A percentile compares a stretch with the other conserved stretches of the same genome.
phyloP scores from a whole-genome alignment of 306 rosid genomes.

The Acacia confusa region DNA sequence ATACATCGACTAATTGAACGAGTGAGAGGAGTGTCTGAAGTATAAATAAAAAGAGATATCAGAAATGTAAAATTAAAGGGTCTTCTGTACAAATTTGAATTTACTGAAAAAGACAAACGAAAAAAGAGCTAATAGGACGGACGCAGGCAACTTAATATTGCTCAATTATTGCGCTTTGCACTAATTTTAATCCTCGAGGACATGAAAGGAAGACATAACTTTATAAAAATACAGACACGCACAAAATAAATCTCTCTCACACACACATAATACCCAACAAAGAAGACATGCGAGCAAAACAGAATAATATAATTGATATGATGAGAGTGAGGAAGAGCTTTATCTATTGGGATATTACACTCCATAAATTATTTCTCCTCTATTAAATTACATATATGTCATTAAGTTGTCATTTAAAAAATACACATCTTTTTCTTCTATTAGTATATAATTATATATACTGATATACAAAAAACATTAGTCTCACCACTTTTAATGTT shows the following conservation, averaged over 20 bases:
- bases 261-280: not conserved
- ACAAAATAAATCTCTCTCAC: not conserved
- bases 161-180: conserved; percentile 26
- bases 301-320: not conserved
- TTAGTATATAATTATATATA: not conserved
- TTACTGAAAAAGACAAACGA: conserved; percentile 16
- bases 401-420: not conserved
- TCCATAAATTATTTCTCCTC: not conserved
- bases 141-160: conserved; percentile 8
- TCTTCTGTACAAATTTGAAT: not conserved
- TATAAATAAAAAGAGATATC: not conserved
- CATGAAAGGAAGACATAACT: too few relatives aligned
- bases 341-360: not conserved
- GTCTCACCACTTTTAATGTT: not conserved
- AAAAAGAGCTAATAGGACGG: conserved; percentile 9
- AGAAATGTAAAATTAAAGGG: not conserved
- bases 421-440: not conserved
- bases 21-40: too few relatives aligned
- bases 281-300: not conserved
- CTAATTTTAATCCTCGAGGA: too few relatives aligned
- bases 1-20: too few relatives aligned
- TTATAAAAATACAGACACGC: too few relatives aligned
- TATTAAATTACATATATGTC: not conserved
- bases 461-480: too few relatives aligned
- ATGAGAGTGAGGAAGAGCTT: not conserved